Conservation (phyloP, 2,329 filamentous ascomycete species). For the Zalaria sp. region DNA sequence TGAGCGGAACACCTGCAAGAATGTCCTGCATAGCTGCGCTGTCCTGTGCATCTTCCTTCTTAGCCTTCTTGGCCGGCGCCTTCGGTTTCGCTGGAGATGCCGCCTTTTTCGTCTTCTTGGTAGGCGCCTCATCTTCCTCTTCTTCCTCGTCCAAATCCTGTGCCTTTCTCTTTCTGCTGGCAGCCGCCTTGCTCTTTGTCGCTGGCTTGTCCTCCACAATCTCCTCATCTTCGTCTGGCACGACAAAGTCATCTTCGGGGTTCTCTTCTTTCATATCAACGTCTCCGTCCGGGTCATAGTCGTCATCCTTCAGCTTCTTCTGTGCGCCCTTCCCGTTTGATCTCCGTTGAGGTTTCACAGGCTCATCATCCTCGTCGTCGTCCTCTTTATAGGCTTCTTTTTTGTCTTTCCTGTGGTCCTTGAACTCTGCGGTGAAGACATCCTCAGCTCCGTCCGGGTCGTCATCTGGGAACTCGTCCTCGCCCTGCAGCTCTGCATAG, state of each 20-base stretch:
- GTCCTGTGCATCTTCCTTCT: constrained; percentile 54
- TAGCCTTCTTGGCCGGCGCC: constrained; percentile 41
- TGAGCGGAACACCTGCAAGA: constrained; percentile 70
- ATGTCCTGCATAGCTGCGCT: constrained; percentile 67
- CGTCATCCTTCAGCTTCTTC: constrained; percentile 24
- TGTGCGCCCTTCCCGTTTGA: constrained; percentile 26
- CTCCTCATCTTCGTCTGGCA: constrained; percentile 28
- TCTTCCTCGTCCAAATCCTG: constrained; percentile 41
- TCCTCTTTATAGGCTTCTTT: constrained; percentile 47
- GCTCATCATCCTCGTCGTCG: constrained; percentile 52
- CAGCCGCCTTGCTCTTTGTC: constrained; percentile 19
- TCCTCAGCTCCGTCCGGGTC: constrained; percentile 47
- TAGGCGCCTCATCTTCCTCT: constrained; percentile 37
- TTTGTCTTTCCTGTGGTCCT: constrained; percentile 45
- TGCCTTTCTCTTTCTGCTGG: constrained; percentile 42
- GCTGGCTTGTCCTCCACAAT: constrained; percentile 24
- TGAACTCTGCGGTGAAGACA: constrained; percentile 64
- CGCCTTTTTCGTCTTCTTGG: constrained; percentile 43
- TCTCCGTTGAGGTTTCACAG: constrained; percentile 35
- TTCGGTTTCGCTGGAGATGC: constrained; percentile 25
- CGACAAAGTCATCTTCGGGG: constrained; percentile 29
- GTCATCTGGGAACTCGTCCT: constrained; percentile 22
- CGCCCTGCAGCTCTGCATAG: constrained; percentile 18
- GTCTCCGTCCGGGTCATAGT: constrained; percentile 29
- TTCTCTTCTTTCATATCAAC: constrained; percentile 39